phyloP scores from a whole-genome alignment of 257 asterid species.

The Solanum pennellii region DNA sequence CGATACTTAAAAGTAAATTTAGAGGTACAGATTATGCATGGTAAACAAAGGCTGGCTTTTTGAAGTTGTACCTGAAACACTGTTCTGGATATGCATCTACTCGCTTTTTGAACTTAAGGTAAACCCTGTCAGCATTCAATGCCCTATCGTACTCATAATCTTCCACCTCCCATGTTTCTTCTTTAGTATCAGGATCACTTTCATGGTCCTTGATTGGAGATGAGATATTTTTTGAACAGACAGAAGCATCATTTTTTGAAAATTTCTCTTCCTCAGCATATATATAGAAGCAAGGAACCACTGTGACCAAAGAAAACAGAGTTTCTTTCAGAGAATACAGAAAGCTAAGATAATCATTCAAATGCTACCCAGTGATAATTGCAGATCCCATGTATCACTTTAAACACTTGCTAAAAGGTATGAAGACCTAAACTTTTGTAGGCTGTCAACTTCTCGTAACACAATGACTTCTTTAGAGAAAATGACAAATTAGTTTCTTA shows the following conservation, averaged over 20 bases:
- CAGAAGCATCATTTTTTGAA: constrained; percentile 18
- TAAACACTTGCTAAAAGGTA: background rate
- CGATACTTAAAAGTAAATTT: background rate
- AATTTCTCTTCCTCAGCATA: constrained; percentile 52
- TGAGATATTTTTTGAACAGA: constrained; percentile 13
- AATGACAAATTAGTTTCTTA: background rate
- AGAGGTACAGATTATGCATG: background rate
- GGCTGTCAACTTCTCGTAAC: background rate
- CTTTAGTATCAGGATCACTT: constrained; percentile 22
- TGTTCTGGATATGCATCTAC: constrained; percentile 71
- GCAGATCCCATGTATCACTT: background rate
- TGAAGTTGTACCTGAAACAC: constrained; percentile 60
- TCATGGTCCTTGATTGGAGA: constrained; percentile 25
- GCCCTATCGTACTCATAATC: constrained; percentile 76
- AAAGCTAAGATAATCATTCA: background rate
- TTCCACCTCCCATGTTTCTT: constrained; percentile 65
- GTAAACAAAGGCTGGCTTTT: background rate
- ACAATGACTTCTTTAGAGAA: background rate
- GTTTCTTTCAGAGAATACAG: background rate
- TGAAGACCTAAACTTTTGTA: background rate
- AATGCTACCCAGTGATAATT: background rate
- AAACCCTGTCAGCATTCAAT: constrained; percentile 68
- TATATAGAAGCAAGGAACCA: constrained; percentile 76
- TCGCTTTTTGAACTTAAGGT: constrained; percentile 84
- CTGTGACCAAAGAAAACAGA: constrained; percentile 29